Evolutionary conservation across 306 rosid genomes (phyloP).

Genomic region (Cucurbita ficifolia): DNA sequence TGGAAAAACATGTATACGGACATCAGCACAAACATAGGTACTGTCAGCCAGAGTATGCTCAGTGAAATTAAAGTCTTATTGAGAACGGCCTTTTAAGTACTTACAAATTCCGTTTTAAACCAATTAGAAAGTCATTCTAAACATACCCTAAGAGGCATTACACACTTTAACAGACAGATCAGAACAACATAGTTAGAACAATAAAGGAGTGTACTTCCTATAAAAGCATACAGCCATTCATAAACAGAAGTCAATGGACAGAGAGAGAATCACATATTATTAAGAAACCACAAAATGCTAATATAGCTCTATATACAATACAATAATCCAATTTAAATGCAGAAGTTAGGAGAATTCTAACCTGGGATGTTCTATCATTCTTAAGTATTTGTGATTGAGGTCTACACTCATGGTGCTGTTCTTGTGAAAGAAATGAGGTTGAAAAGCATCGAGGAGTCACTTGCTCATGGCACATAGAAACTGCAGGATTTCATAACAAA

Average conservation of each 20-base stretch:
- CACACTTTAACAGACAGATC: neutral
- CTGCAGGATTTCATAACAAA: slow-evolving; percentile 22
- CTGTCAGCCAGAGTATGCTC: neutral
- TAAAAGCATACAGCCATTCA: neutral
- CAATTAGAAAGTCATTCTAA: neutral
- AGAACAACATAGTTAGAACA: neutral
- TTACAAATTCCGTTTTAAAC: neutral
- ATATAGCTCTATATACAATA: neutral
- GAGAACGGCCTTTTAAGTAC: neutral
- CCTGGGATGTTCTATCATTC: slow-evolving; percentile 61
- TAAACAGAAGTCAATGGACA: neutral
- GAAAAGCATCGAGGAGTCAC: slow-evolving; percentile 44
- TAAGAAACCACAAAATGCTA: neutral
- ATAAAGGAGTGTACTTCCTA: neutral
- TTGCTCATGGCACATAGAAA: slow-evolving; percentile 45
- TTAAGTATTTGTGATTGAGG: slow-evolving; percentile 30
- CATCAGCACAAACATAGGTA: neutral
- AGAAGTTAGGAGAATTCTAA: slow-evolving; percentile 9
- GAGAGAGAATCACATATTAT: neutral
- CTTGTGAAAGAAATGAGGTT: slow-evolving; percentile 62
- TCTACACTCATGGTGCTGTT: slow-evolving; percentile 58
- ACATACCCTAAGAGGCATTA: neutral
- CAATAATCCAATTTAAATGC: neutral
- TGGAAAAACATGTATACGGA: neutral
- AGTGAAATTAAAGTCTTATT: neutral